phyloP scores from a whole-genome alignment of 352 stramenopile genomes.

The Globisporangium rhizosaccharum region DNA sequence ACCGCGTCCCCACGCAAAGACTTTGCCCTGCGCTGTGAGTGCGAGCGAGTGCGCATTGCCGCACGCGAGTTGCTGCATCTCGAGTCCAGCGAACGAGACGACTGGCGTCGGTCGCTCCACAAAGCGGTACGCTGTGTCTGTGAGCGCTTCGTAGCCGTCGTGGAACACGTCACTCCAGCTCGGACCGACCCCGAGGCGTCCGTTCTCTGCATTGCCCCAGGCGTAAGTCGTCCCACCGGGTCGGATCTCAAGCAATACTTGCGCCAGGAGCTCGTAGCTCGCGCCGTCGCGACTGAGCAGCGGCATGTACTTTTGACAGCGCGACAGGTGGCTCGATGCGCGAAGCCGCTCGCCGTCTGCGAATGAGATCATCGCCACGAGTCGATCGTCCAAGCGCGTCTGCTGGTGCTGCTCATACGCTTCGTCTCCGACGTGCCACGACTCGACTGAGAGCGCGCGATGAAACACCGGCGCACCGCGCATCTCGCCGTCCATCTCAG shows the following conservation, averaged over 20 bases:
- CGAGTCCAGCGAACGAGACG: slow-evolving; percentile 35
- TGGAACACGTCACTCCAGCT: slow-evolving; percentile 22
- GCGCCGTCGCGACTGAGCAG: slow-evolving; percentile 19
- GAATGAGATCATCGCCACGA: slow-evolving; percentile 35
- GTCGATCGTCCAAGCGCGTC: slow-evolving; percentile 2
- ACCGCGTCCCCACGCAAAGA: slow-evolving; percentile 63
- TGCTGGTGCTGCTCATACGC: slow-evolving; percentile 4
- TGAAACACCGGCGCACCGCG: slow-evolving; percentile 2
- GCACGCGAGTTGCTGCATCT: slow-evolving; percentile 43
- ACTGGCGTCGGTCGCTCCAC: slow-evolving; percentile 35
- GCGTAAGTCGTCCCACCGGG: slow-evolving; percentile 51
- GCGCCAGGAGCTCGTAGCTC: slow-evolving; percentile 35
- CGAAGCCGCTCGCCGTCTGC: slow-evolving; percentile 21
- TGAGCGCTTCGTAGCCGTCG: slow-evolving; percentile 70
- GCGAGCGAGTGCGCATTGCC: slow-evolving; percentile 50
- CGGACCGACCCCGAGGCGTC: slow-evolving; percentile 42
- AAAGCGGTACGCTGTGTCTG: slow-evolving; percentile 55
- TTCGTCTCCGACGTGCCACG: neutral
- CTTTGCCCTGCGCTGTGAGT: slow-evolving; percentile 35
- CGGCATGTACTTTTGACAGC: slow-evolving; percentile 20
- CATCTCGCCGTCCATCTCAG: slow-evolving; percentile 19
- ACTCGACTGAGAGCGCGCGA: slow-evolving; percentile 4
- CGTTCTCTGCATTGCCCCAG: slow-evolving; percentile 59
- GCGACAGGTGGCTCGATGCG: slow-evolving; percentile 16
- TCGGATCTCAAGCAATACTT: slow-evolving; percentile 43